phyloP scores from a whole-genome alignment of 495 filamentous ascomycete species.

The Talaromyces liani region DNA sequence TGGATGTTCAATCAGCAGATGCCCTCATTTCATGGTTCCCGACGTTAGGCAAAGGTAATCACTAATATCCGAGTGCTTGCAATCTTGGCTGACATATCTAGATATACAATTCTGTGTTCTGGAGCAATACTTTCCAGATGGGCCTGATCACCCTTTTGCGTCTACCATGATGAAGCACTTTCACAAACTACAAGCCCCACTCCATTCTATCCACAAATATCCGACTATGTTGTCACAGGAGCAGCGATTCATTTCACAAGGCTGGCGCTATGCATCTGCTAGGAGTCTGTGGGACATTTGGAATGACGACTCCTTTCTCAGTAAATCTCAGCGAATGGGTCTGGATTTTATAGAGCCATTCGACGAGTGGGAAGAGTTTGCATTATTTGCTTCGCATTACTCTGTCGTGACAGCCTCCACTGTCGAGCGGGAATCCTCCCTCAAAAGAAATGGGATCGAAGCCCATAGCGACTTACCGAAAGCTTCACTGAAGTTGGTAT shows the following conservation, averaged over 20 bases:
- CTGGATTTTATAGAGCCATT: slow-evolving; percentile 73
- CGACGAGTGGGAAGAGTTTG: slow-evolving; percentile 96
- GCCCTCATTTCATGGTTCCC: slow-evolving; percentile 64
- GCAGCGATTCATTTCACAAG: slow-evolving; percentile 54
- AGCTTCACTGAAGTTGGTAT: slow-evolving; percentile 9
- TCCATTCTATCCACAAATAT: slow-evolving; percentile 66
- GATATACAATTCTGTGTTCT: slow-evolving; percentile 69
- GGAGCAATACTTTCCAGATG: slow-evolving; percentile 79
- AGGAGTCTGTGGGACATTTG: slow-evolving; percentile 72
- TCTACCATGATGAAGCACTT: slow-evolving; percentile 83
- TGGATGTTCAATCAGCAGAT: slow-evolving; percentile 71
- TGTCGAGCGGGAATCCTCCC: background rate
- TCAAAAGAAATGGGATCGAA: background rate
- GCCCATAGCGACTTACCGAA: slow-evolving; percentile 8
- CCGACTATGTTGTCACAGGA: slow-evolving; percentile 56
- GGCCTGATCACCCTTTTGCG: slow-evolving; percentile 74
- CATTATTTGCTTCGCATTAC: slow-evolving; percentile 79
- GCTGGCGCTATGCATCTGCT: slow-evolving; percentile 56
- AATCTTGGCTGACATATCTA: slow-evolving; percentile 10
- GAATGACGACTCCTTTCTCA: slow-evolving; percentile 57
- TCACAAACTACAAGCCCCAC: slow-evolving; percentile 65
- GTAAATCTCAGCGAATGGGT: slow-evolving; percentile 39
- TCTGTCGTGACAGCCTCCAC: slow-evolving; percentile 62
- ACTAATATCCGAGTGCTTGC: background rate
- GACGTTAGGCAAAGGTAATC: slow-evolving; percentile 52